Evolutionary conservation across 805 yeast genomes (phyloP), one percentile per base, ranked within the genome.

Genomic region (Maudiozyma bulderi): DNA sequence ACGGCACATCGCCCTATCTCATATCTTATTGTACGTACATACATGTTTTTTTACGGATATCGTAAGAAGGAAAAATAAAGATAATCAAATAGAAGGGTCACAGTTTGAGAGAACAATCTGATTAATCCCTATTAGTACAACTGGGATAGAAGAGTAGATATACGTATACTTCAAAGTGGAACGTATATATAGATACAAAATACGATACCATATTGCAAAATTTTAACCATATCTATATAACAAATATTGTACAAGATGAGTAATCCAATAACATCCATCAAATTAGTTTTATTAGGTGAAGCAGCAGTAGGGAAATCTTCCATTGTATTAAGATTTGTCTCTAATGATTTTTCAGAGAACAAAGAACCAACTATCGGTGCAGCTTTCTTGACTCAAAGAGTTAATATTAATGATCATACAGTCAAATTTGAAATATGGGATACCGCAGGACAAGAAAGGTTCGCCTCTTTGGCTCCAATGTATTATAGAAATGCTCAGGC

Each of bases 331-430:
- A 76, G 98, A 56, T 91, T 91, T 68, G 98, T 91, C 41, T 82
- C 89, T 54, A 88, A 91, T 67, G 97, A 91, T 62, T 91, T 91
- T 69, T 96, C 93, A 66, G 98, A 90, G 66, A 90, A 91, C 68
- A 90, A 91, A 66, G 98, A 91, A 61, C 97, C 97, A 26, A 91
- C 99, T 2, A 91, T 91, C 57, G 99, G 99, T 13, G 99, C 99
- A 5, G 98, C 98, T 3, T 91, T 91, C 63, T 72, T 91, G 50
- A 91, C 99, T 38, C 98, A 91, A 65, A 81, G 95, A 61, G 90
- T 96, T 62, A 80, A 86, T 26, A 83, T 93, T 61, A 86, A 93
- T 45, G 84, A 82, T 52, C 78, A 84, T 60, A 86, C 93, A 8
- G 86, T 91, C 62, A 91, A 93, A 67, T 89, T 87, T 65, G 95